A percentile compares a stretch with the other conserved stretches of the same genome.
Evolutionary conservation across 306 rosid genomes (phyloP).

Genomic region (Begonia fuchsioides): DNA sequence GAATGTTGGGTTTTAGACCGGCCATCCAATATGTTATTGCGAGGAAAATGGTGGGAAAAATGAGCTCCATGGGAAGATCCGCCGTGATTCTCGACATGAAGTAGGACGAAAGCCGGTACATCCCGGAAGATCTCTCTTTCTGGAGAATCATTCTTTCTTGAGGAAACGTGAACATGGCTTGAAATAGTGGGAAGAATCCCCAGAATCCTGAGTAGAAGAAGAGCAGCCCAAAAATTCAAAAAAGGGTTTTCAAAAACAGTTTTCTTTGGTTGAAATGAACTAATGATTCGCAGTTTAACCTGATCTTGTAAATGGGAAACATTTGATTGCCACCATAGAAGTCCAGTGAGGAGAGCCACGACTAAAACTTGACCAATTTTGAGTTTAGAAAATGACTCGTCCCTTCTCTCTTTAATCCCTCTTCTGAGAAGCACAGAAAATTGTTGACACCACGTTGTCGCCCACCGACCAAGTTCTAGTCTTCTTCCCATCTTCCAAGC

Average conservation of each 20-base stretch:
- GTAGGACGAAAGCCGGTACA: conserved; percentile 60
- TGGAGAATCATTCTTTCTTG: conserved; percentile 39
- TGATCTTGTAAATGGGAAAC: conserved; percentile 46
- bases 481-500: conserved; percentile 14
- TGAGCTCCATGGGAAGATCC: conserved; percentile 61
- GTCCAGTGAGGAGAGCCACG: conserved; percentile 39
- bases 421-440: conserved; percentile 40
- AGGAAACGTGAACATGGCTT: conserved; percentile 64
- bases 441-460: conserved; percentile 60
- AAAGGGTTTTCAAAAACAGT: background rate
- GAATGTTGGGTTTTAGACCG: conserved; percentile 17
- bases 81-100: conserved; percentile 33
- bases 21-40: conserved; percentile 48
- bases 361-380: conserved; percentile 32
- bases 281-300: conserved; percentile 11
- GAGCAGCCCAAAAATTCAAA: conserved; percentile 25
- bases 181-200: conserved; percentile 37
- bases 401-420: conserved; percentile 53
- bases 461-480: conserved; percentile 28
- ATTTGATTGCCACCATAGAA: conserved; percentile 49
- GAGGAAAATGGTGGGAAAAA: conserved; percentile 35
- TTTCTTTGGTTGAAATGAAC: background rate
- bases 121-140: conserved; percentile 62
- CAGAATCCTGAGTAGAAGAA: conserved; percentile 37
- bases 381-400: conserved; percentile 39